These are phyloP conservation scores for Rhododendron mucronatum DNA, from an alignment of 148 eudicot species.

Conservation along the genomic window DNA sequence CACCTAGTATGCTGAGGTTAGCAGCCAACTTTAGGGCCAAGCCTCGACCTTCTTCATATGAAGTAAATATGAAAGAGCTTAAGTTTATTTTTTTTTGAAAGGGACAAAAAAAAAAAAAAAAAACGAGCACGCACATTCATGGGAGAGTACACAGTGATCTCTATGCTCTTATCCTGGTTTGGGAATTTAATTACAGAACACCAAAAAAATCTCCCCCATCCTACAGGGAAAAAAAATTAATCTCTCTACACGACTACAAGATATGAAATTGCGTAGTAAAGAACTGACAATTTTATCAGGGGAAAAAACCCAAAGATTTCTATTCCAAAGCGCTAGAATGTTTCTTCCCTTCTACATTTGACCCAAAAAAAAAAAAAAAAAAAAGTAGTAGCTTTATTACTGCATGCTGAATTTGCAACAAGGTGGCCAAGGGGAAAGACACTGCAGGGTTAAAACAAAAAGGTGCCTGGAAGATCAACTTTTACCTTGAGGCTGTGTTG, in stretches of 20 bases:
- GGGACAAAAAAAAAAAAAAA: no score
- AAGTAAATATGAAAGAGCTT: no score
- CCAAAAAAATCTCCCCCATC: not conserved
- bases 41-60: no score
- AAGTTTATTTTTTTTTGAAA: no score
- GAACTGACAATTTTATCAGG: not conserved
- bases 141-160: not conserved
- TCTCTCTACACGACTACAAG: no score
- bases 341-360: not conserved
- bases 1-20: no score
- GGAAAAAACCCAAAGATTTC: not conserved
- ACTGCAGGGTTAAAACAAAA: not conserved
- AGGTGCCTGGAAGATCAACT: constrained; percentile 7
- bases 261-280: no score
- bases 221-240: not conserved
- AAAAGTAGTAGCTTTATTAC: not conserved
- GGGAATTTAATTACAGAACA: not conserved
- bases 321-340: not conserved
- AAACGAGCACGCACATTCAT: no score
- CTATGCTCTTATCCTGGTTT: not conserved
- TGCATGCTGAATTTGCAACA: not conserved
- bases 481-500: constrained; percentile 20
- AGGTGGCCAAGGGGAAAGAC: not conserved
- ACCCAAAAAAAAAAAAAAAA: not conserved
- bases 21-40: no score